A percentile compares a stretch with the other conserved stretches of the same genome.
phyloP scores from a whole-genome alignment of 208 protist species.

The Herpetomonas tarakana region DNA sequence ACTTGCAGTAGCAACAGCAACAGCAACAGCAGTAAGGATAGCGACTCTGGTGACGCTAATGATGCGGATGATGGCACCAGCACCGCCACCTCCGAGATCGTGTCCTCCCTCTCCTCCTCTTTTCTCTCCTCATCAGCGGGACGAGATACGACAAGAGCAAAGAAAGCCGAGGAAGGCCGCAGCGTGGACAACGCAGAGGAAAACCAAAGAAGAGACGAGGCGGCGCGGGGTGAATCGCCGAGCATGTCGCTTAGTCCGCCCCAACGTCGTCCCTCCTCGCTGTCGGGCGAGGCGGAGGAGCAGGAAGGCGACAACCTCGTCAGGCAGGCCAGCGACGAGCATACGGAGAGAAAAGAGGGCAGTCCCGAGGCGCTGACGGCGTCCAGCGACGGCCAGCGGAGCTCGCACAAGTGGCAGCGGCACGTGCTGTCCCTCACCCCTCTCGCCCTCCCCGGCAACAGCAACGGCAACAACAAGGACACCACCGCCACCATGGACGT shows the following conservation, averaged over 20 bases:
- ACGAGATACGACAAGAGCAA: constrained; percentile 4
- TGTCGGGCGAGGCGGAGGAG: too few species aligned
- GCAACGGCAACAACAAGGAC: not conserved
- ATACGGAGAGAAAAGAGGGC: too few species aligned
- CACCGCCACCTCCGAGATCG: not conserved
- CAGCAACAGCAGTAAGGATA: not conserved
- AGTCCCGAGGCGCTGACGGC: constrained; percentile 28
- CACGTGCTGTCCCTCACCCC: constrained; percentile 4
- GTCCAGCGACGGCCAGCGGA: constrained; percentile 25
- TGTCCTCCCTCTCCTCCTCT: not conserved
- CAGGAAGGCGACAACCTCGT: too few species aligned
- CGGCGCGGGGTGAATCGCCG: too few species aligned
- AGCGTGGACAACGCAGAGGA: too few species aligned
- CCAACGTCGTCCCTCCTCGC: too few species aligned
- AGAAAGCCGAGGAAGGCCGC: too few species aligned
- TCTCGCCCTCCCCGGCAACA: not conserved
- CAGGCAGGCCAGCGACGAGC: too few species aligned
- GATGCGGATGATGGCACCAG: not conserved
- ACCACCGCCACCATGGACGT: not conserved
- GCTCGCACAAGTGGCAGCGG: constrained; percentile 18
- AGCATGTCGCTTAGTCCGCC: too few species aligned
- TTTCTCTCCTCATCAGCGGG: not conserved
- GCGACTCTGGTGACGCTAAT: not conserved
- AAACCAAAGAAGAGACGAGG: too few species aligned
- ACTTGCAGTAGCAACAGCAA: too few species aligned